Evolutionary conservation across 768 basidiomycete genomes (phyloP).

Genomic region (Suillus fuscotomentosus): DNA sequence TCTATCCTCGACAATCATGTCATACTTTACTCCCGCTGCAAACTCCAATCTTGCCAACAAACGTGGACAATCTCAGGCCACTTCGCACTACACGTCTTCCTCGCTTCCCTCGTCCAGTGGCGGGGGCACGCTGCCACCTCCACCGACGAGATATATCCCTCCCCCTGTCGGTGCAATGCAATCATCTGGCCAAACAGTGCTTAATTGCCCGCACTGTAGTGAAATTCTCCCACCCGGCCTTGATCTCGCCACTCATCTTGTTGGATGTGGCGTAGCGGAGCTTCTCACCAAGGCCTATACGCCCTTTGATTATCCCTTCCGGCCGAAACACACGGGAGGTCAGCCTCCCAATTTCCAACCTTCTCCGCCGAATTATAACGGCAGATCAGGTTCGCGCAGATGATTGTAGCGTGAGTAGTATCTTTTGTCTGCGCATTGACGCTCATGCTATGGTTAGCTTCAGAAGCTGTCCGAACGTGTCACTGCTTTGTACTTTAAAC

Average conservation of each 20-base stretch:
- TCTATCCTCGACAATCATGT: conserved; percentile 1
- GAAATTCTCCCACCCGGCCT: conserved; percentile 6
- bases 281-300: conserved; percentile 13
- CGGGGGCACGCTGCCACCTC: not conserved
- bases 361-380: not conserved
- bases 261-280: conserved; percentile 13
- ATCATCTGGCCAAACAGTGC: not conserved
- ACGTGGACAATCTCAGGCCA: not conserved
- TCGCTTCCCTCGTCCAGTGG: not conserved
- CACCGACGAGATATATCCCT: conserved; percentile 3
- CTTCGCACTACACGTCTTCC: not conserved
- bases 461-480: not conserved
- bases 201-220: conserved; percentile 17
- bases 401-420: not conserved
- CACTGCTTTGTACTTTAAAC: not conserved
- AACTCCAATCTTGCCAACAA: not conserved
- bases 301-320: conserved; percentile 10
- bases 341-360: not conserved
- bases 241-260: conserved; percentile 11
- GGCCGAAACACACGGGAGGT: not conserved
- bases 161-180: not conserved
- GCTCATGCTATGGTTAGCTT: not conserved
- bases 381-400: not conserved
- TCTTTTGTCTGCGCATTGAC: not conserved
- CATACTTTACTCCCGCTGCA: not conserved